phyloP scores from a whole-genome alignment of 139 green algal genomes.

The Micractinium sp. region DNA sequence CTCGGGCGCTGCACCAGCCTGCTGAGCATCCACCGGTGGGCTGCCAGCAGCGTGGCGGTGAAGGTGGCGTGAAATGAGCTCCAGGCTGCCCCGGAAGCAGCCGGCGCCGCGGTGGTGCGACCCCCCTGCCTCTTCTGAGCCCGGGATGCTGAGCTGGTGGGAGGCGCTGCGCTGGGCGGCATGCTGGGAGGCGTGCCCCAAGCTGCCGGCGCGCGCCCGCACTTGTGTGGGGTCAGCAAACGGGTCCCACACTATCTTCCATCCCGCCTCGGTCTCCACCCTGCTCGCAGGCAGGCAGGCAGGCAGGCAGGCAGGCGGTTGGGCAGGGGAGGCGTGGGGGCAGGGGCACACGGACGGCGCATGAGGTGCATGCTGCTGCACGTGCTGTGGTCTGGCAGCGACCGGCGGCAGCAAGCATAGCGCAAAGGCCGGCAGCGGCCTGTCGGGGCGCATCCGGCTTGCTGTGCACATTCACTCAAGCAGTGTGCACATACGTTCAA shows the following conservation, averaged over 20 bases:
- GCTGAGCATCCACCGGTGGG: no score
- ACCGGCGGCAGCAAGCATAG: neutral
- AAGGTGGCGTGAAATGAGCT: no score
- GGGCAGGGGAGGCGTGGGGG: neutral
- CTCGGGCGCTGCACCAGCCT: no score
- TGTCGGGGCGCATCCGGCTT: neutral
- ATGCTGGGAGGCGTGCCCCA: neutral
- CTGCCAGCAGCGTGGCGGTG: no score
- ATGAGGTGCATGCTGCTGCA: neutral
- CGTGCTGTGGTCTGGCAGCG: neutral
- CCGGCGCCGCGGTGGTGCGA: no score
- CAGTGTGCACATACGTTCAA: no score
- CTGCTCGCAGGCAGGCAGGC: neutral
- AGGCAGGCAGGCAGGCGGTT: neutral
- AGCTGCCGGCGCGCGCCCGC: neutral
- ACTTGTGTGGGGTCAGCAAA: neutral
- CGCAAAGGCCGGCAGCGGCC: neutral
- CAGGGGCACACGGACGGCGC: neutral
- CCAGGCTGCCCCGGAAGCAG: no score
- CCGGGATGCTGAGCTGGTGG: neutral
- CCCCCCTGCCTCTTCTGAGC: no score
- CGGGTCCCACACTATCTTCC: constrained; percentile 16
- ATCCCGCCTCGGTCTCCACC: constrained; percentile 33
- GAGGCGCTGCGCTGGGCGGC: neutral
- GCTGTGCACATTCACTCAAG: no score